Conservation (phyloP, 1,139 yeast species). For the Lodderomyces metapsilosis region DNA sequence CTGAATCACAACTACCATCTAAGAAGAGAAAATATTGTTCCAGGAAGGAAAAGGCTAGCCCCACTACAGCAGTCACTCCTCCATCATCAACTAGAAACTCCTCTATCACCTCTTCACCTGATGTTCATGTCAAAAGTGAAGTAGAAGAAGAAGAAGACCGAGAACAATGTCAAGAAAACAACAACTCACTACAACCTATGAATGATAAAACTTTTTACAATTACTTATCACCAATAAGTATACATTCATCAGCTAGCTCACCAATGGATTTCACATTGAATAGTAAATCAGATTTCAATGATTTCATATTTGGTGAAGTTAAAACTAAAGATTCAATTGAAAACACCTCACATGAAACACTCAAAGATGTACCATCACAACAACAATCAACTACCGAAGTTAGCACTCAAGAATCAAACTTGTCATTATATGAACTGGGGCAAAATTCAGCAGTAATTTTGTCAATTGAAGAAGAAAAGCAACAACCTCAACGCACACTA, state of each 20-base stretch:
- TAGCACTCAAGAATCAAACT: constrained; percentile 12
- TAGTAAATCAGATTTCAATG: constrained; percentile 1
- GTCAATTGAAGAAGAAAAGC: constrained; percentile 16
- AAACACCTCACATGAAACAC: constrained; percentile 40
- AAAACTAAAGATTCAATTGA: constrained; percentile 33
- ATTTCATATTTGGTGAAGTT: background rate
- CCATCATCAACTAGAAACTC: constrained; percentile 4
- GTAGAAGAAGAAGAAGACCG: background rate
- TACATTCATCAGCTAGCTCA: constrained; percentile 41
- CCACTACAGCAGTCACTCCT: constrained; percentile 6
- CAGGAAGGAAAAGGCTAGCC: constrained; percentile 5
- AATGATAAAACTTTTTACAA: constrained; percentile 24
- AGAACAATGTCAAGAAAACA: no score
- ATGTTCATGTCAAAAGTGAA: constrained; percentile 8
- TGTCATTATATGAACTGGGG: constrained; percentile 39
- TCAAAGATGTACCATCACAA: background rate
- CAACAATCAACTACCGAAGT: background rate
- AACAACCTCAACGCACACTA: constrained; percentile 4
- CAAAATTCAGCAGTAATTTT: constrained; percentile 55
- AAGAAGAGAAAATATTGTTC: constrained; percentile 13
- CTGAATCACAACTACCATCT: background rate
- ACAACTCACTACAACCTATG: constrained; percentile 11
- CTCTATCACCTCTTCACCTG: constrained; percentile 7
- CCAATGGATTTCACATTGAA: constrained; percentile 40
- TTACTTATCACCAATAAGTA: constrained; percentile 47